phyloP scores from a whole-genome alignment of 2,329 filamentous ascomycete species.

The Macroventuria anomochaeta region DNA sequence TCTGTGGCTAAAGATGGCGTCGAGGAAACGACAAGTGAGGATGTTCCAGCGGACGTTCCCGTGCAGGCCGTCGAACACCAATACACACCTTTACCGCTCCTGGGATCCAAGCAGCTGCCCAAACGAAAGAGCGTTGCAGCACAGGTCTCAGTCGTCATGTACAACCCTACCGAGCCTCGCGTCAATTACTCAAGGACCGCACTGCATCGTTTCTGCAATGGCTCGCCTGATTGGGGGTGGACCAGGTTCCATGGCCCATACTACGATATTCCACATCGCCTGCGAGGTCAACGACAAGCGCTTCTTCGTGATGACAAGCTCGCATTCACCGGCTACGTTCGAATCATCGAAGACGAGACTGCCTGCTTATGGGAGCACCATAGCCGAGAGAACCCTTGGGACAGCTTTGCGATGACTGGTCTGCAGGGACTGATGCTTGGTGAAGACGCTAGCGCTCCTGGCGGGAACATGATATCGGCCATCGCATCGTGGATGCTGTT shows the following conservation, averaged over 20 bases:
- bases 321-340: constrained; percentile 67
- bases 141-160: constrained; percentile 66
- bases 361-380: constrained; percentile 66
- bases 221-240: constrained; percentile 69
- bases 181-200: constrained; percentile 63
- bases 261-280: constrained; percentile 64
- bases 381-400: constrained; percentile 62
- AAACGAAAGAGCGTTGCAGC: constrained; percentile 59
- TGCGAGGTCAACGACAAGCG: constrained; percentile 63
- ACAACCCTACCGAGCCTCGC: constrained; percentile 68
- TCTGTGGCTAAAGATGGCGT: constrained; percentile 1
- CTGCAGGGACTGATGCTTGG: constrained; percentile 56
- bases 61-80: constrained; percentile 23
- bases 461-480: constrained; percentile 58
- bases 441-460: constrained; percentile 41
- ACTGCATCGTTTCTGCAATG: constrained; percentile 64
- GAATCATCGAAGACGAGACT: constrained; percentile 66
- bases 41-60: constrained; percentile 9
- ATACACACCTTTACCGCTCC: constrained; percentile 47
- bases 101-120: constrained; percentile 40
- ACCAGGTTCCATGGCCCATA: constrained; percentile 66
- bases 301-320: constrained; percentile 67
- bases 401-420: constrained; percentile 64
- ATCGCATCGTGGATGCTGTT: constrained; percentile 66
- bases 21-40: constrained; percentile 4